Percentiles rank a stretch among this genome's conserved stretches.
These are phyloP conservation scores for Tylopilus sp. DNA, from an alignment of 1,284 basidiomycete genomes.

Conservation along the genomic window DNA sequence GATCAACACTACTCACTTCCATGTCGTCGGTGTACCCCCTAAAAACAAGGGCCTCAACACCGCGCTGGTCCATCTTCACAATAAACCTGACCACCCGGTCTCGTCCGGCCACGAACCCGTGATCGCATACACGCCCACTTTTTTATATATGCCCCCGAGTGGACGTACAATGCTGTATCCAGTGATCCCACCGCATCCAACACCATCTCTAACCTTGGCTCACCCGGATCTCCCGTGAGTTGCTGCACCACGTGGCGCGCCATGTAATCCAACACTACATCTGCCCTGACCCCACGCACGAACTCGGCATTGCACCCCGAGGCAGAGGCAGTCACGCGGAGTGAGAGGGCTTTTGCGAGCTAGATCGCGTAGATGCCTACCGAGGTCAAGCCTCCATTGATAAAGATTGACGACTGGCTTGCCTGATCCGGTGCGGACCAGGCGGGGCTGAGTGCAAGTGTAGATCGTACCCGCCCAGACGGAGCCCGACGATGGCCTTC, in stretches of 20 bases:
- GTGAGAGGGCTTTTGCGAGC: slow-evolving; percentile 64
- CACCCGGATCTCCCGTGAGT: no score
- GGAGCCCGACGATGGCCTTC: slow-evolving; percentile 67
- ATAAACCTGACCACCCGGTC: no score
- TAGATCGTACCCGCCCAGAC: slow-evolving; percentile 33
- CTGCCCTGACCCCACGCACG: slow-evolving; percentile 52
- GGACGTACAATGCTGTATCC: slow-evolving; percentile 48
- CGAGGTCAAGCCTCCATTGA: slow-evolving; percentile 71
- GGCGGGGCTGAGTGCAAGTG: no score
- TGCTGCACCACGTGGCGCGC: no score
- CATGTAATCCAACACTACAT: slow-evolving; percentile 67
- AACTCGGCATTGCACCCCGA: slow-evolving; percentile 59
- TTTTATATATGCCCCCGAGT: slow-evolving; percentile 52
- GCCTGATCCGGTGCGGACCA: no score
- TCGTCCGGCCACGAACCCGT: slow-evolving; percentile 50
- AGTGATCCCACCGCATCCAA: slow-evolving; percentile 51
- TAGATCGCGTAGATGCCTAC: slow-evolving; percentile 72
- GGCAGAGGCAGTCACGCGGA: slow-evolving; percentile 62
- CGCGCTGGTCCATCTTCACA: no score
- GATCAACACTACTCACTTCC: slow-evolving; percentile 46
- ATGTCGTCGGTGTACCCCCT: slow-evolving; percentile 56
- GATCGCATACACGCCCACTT: slow-evolving; percentile 55
- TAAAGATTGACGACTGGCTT: no score
- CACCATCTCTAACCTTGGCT: slow-evolving; percentile 54
- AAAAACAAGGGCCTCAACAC: slow-evolving; percentile 49